Evolutionary conservation across 192 early-diverging fungal species (phyloP), one percentile per base, ranked within the genome.

Genomic region (Ramicandelaber brevisporus): DNA sequence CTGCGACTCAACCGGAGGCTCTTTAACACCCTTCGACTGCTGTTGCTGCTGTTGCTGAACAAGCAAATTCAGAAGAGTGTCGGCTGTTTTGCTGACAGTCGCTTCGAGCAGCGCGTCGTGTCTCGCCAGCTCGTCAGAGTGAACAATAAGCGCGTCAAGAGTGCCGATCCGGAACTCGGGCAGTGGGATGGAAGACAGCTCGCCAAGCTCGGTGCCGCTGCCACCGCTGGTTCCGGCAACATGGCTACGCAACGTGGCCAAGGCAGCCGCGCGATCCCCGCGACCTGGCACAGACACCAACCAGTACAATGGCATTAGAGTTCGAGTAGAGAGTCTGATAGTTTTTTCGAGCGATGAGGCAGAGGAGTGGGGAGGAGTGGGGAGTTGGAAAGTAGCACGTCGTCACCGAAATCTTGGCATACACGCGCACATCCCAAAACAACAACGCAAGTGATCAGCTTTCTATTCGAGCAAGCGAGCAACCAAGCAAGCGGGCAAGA

Each of bases 81-180:
- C 93, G 4, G 76, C 58, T 26, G 90, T 57, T 52, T 95, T 99
- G 28, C 57, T 58, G 14, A 53, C 53, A 3, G 78, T 59, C 14
- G 44, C 46, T 41, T 96, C 89, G 32, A 74, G 70, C 0, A 57
- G 51, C 4, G 60, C 34, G 46, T 99, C 93, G 27, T 58, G 58
- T 40, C 95, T 99, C 14, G 53, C 54, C 20, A 99, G 59, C 40
- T 99, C 90, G 47, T 99, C 93, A 7, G 88, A 95, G 14, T 96
- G 62, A 13, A 86, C 41, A 11, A 96, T 80, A 9, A 99, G 65
- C 0, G 70, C 63, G 48, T 99, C 90, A 23, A 99, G 61, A 14
- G 89, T 99, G 23, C 90, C 90, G 44, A 90, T 80, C 84, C 86
- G n/a, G 48, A 99, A 87, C 34, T 81, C 75, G 11, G 93, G 93